phyloP scores from a whole-genome alignment of 2,329 filamentous ascomycete species.

The Byssothecium circinans region DNA sequence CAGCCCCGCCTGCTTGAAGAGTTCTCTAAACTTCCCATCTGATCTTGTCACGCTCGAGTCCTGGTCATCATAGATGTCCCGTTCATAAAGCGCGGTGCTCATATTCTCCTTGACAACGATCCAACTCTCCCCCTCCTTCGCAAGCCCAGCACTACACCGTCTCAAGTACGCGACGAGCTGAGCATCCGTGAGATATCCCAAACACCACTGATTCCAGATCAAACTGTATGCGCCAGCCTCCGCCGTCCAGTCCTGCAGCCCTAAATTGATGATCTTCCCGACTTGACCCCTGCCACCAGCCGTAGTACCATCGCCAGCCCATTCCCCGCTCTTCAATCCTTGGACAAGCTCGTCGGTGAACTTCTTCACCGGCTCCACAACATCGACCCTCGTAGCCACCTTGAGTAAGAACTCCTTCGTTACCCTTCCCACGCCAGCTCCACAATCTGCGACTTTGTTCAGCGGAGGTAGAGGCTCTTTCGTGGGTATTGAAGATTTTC shows the following conservation, averaged over 20 bases:
- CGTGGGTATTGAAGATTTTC: conserved; percentile 25
- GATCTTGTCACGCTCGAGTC: conserved; percentile 79
- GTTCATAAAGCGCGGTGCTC: conserved; percentile 52
- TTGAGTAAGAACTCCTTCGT: conserved; percentile 75
- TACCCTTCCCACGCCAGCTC: conserved; percentile 77
- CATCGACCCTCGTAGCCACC: conserved; percentile 72
- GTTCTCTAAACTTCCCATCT: conserved; percentile 67
- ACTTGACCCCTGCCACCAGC: conserved; percentile 48
- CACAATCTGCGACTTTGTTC: conserved; percentile 58
- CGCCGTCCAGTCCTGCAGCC: conserved; percentile 71
- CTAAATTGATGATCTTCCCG: conserved; percentile 69
- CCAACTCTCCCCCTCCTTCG: conserved; percentile 47
- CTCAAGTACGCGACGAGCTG: conserved; percentile 70
- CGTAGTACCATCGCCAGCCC: conserved; percentile 22
- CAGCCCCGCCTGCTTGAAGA: conserved; percentile 72
- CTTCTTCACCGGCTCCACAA: conserved; percentile 81
- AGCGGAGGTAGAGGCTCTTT: conserved; percentile 35
- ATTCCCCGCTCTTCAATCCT: conserved; percentile 23
- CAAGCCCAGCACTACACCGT: conserved; percentile 59
- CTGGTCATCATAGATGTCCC: conserved; percentile 72
- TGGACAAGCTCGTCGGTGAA: conserved; percentile 67
- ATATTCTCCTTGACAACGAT: conserved; percentile 84
- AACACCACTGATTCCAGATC: conserved; percentile 90
- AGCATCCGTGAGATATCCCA: conserved; percentile 76
- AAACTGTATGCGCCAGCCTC: conserved; percentile 65